Evolutionary conservation across 352 stramenopile genomes (phyloP).

Genomic region (Phytophthora sansomeana): DNA sequence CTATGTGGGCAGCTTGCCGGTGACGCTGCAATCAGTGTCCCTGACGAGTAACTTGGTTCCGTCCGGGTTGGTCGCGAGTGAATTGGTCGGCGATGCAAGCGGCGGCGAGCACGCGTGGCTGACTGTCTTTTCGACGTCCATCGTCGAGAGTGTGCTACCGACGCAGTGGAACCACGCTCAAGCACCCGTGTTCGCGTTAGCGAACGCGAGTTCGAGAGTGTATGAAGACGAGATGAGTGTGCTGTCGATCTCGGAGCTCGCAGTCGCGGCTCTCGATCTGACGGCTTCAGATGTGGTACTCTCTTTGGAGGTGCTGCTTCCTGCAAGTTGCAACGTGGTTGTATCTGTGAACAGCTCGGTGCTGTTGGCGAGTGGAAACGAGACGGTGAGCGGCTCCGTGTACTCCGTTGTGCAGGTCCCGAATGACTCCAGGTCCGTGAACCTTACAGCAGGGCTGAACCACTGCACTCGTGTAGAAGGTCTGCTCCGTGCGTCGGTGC

Average conservation of each 20-base stretch:
- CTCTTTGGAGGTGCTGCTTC: constrained; percentile 27
- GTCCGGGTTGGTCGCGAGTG: constrained; percentile 9
- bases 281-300: constrained; percentile 17
- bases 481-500: constrained; percentile 29
- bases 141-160: constrained; percentile 7
- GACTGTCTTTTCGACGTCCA: constrained; percentile 31
- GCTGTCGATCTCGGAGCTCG: constrained; percentile 27
- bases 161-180: constrained; percentile 35
- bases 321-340: constrained; percentile 7
- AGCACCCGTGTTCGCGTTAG: constrained; percentile 14
- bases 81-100: constrained; percentile 5
- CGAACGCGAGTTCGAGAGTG: constrained; percentile 22
- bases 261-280: constrained; percentile 16
- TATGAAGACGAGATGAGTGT: constrained; percentile 34
- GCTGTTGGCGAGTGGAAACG: constrained; percentile 3
- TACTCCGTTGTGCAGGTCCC: constrained; percentile 23
- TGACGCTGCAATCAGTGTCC: constrained; percentile 26
- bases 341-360: constrained; percentile 21
- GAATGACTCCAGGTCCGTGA: constrained; percentile 16
- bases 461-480: constrained; percentile 9
- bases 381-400: constrained; percentile 9
- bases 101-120: constrained; percentile 17
- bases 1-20: constrained; percentile 21
- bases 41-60: constrained; percentile 25
- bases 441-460: constrained; percentile 9